Base-by-base conservation (phyloP, 2,329 filamentous ascomycete species). In the Sarocladiaceae sp. region DNA sequence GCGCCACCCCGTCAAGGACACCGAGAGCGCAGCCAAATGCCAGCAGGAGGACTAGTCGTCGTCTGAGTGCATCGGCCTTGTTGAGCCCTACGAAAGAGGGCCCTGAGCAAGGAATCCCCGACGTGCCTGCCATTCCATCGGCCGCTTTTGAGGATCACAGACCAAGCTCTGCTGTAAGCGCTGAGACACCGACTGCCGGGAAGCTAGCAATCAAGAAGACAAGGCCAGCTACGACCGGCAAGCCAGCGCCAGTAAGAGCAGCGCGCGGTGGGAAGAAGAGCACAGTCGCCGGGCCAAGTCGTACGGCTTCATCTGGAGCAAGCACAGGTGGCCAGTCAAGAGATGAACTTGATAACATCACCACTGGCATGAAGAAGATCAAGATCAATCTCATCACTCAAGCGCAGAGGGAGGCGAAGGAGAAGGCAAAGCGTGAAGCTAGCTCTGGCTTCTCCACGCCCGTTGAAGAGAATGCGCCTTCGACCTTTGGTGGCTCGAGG, bases 311-410 rank as follows among this genome's bases (percentile, higher is more conserved):
- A 7, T 60, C 58, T 11, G 22, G 35, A 13, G 35, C 44, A 11
- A 48, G 6, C 28, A n/a, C 17, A 11, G 44, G 15, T 8, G n/a
- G 44, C 3, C 25, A 29, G 13, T 3, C 6, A 5, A 48, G 29
- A 2, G 68, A 73, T 46, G 76, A 76, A 47, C 62, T 86, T 31
- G 79, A 84, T 51, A 75, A 68, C 48, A 71, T 86, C 55, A 78
- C 80, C 0, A 72, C 70, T 31, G 77, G 79, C 1, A 79, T 85
- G 75, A 83, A 79, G 62, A 83, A 78, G 63, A 80, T 86, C 53
- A 83, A 79, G 61, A 81, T 86, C 59, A 84, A 79, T 50, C 63
- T 85, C 22, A 71, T 84, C 35, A 83, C 80, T 2, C 75, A 82
- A 54, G 73, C 80, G 35, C 78, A 83, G 59, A 77, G 74, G 58